A percentile compares a stretch with the other conserved stretches of the same genome.
These are phyloP conservation scores for Coprinopsis marcescibilis DNA, from an alignment of 768 basidiomycete species.

Conservation along the genomic window DNA sequence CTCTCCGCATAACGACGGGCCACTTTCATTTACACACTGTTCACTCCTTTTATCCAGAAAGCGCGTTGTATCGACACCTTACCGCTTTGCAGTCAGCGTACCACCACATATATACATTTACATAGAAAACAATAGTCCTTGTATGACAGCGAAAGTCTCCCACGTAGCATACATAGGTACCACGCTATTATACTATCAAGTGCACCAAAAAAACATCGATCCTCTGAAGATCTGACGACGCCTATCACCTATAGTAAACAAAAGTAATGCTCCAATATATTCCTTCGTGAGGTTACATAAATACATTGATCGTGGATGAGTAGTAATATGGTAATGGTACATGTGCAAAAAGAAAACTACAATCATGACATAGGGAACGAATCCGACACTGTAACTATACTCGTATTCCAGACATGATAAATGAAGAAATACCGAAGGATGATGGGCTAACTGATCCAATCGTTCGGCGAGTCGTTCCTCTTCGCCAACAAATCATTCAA, in stretches of 20 bases:
- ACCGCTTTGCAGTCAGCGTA: too few relatives aligned
- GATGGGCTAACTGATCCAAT: not conserved
- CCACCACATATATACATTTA: not conserved
- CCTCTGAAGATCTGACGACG: too few relatives aligned
- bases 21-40: too few relatives aligned
- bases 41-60: too few relatives aligned
- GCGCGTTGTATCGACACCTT: too few relatives aligned
- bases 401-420: not conserved
- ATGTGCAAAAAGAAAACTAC: not conserved
- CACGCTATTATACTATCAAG: too few relatives aligned
- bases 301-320: not conserved
- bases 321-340: not conserved
- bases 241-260: too few relatives aligned
- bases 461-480: slow-evolving; percentile 26
- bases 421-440: not conserved
- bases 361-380: not conserved
- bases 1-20: too few relatives aligned
- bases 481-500: slow-evolving; percentile 66
- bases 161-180: too few relatives aligned
- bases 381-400: not conserved
- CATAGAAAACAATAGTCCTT: too few relatives aligned
- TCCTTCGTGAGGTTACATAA: not conserved
- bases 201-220: too few relatives aligned
- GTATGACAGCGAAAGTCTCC: too few relatives aligned
- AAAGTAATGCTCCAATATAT: not conserved